Base-by-base conservation (phyloP, 208 protist genomes). In the Leishmania braziliensis region DNA sequence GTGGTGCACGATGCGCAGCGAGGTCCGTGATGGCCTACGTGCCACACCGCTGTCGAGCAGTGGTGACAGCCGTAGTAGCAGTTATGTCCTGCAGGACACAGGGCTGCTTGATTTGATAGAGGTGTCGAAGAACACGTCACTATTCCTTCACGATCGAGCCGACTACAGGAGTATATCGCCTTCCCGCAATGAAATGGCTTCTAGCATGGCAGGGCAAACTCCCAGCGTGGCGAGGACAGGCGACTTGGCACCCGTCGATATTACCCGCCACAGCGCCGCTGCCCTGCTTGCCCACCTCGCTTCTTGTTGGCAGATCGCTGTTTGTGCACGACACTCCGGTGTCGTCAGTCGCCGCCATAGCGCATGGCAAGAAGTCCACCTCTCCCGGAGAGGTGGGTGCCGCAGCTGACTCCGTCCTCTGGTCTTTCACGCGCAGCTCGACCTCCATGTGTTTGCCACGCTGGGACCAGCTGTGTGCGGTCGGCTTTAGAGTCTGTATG, bases 341-440 rank as follows among this genome's bases (percentile, higher is more conserved):
- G 5, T 50, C 54, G 54, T 74, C 66, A 26, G 8, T 4, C 74
- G 29, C 18, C 29, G 80, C 80, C 51, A 62, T 33, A 39, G 62
- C 62, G 58, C 56, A 51, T 63, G 14, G 58, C n/a, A 36, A 68
- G 62, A 39, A 20, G 9, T 26, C 29, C 16, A 66, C 29, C 33
- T 46, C 66, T 36, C 36, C n/a, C 26, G 66, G 39, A 72, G 66
- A 46, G 70, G 14, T 39, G n/a, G 23, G 70, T 33, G 23, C 9
- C 36, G 36, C 74, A 51, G 78, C 85, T 16, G 83, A 83, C 43
- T 79, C 88, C 43, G 78, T 93, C 65, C 88, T 89, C 69, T 95
- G 90, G 77, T 87, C 90, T 23, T 93, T 95, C 82, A 93, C 90
- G 20, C 75, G 74, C 33, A 86, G 92, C 74, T 92, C 89, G 48